Conservation (phyloP, 1,284 basidiomycete species). For the Ganoderma leucocontextum region DNA sequence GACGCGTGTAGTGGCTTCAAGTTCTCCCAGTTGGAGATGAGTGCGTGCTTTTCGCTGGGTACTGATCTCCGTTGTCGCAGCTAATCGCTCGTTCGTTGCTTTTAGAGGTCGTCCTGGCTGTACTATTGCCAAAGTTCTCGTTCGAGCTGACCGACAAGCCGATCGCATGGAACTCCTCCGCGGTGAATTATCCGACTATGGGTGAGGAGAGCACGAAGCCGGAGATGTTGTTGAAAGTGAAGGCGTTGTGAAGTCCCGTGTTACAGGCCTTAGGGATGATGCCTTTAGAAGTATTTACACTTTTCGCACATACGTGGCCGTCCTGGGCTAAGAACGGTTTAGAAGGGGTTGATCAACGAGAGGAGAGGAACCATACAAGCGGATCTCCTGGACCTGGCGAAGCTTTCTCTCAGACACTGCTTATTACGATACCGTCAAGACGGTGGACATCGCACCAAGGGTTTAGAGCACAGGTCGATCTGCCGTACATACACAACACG, state of each 20-base stretch:
- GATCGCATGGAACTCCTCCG: constrained; percentile 35
- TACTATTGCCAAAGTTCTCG: constrained; percentile 20
- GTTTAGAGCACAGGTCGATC: background rate
- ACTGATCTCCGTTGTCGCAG: background rate
- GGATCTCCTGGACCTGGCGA: background rate
- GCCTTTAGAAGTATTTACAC: background rate
- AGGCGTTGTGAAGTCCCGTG: background rate
- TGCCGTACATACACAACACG: background rate
- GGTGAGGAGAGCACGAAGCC: constrained; percentile 31
- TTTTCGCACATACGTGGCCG: background rate
- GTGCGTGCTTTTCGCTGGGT: background rate
- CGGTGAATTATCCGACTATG: constrained; percentile 33
- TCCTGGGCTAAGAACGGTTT: no score
- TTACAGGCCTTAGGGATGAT: background rate
- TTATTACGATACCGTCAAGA: background rate
- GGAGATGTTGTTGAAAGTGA: constrained; percentile 30
- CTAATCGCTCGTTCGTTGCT: background rate
- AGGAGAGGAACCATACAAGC: no score
- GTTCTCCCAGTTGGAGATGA: constrained; percentile 13
- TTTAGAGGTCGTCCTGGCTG: constrained; percentile 26
- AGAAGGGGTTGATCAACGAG: no score
- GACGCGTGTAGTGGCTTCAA: constrained; percentile 7
- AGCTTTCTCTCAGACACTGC: background rate
- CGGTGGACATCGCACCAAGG: background rate
- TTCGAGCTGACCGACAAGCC: constrained; percentile 26